A percentile compares a stretch with the other conserved stretches of the same genome.
Conservation (phyloP, 768 basidiomycete species). For the Trametes cingulata region DNA sequence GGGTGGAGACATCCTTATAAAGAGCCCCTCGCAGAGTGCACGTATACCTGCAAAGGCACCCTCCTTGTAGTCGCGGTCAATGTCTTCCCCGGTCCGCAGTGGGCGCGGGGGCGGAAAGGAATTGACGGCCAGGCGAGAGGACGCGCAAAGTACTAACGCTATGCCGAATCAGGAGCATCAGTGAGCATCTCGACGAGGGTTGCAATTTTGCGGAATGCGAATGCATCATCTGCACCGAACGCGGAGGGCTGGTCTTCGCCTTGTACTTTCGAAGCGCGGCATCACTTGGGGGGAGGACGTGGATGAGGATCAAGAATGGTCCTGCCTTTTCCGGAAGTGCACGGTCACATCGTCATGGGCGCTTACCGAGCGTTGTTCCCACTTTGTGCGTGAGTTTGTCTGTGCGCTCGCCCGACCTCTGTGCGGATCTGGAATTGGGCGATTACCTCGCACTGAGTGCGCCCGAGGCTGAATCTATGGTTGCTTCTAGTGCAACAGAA, state of each 20-base stretch:
- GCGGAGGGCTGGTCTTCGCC: neutral
- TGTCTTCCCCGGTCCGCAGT: neutral
- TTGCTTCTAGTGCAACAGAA: neutral
- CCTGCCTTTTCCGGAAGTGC: neutral
- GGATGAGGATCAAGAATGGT: constrained; percentile 1
- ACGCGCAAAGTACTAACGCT: constrained; percentile 13
- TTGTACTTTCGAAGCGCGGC: constrained; percentile 4
- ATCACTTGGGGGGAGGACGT: neutral
- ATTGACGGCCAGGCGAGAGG: neutral
- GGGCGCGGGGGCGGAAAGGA: neutral
- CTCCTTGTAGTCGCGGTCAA: constrained; percentile 10
- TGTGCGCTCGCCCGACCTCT: neutral
- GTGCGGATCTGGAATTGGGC: neutral
- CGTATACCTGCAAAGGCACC: neutral
- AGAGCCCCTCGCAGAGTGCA: no score
- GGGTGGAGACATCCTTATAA: constrained; percentile 11
- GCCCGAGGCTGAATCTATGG: neutral
- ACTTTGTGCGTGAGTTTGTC: constrained; percentile 11
- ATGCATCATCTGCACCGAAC: neutral
- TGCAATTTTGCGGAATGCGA: neutral
- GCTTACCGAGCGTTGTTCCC: constrained; percentile 6
- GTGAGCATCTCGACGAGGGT: neutral
- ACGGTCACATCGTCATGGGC: neutral
- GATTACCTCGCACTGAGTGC: constrained; percentile 6
- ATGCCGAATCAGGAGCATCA: constrained; percentile 4